Base-by-base conservation (phyloP, 352 stramenopile genomes). In the Globisporangium echinulatum region DNA sequence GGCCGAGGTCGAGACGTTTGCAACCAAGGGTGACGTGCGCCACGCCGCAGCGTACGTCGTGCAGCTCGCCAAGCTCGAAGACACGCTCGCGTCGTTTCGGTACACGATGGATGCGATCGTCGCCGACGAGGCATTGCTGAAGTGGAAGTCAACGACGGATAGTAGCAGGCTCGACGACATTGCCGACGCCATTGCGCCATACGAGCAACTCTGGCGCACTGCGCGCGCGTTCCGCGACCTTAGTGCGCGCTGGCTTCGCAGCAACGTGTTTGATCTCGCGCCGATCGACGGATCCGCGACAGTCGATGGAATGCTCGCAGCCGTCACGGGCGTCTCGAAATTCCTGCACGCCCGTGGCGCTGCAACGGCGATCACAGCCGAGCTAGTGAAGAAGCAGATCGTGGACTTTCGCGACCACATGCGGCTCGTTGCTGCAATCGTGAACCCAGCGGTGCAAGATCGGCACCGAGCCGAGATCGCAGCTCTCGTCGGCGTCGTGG, bases 301-400 rank as follows among this genome's bases (percentile, higher is more conserved):
- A 0, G 43, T 91, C 7, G 72, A 87, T 7, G 59, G 79, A 49
- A 92, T 93, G 84, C 70, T 85, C 10, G 52, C 50, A 3, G 72
- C 72, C 0, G 71, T 90, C 7, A 51, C 76, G 0, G 81, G 68
- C 13, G 80, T 85, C 2, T 79, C 75, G 1, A 92, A 85, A 50
- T 57, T 83, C 3, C 55, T 91, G 15, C 63, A 88, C 7, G 7
- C 78, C 13, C 87, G 79, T 19, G 85, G 69, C 0, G 77, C 79
- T 3, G 72, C 70, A 1, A 77, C 84, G 0, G 77, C 78, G 7
- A 77, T 89, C 51, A 88, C 79, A 0, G 77, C 83, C 0, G 83
- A 93, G 50, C 69, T 86, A 49, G 63, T 92, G 19, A 84, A 86
- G 49, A 93, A 93, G 59, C 84, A 91, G 56, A 86, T 93, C 66